Conservation (phyloP, 1,284 basidiomycete species). For the Mycocalia duriaeana region DNA sequence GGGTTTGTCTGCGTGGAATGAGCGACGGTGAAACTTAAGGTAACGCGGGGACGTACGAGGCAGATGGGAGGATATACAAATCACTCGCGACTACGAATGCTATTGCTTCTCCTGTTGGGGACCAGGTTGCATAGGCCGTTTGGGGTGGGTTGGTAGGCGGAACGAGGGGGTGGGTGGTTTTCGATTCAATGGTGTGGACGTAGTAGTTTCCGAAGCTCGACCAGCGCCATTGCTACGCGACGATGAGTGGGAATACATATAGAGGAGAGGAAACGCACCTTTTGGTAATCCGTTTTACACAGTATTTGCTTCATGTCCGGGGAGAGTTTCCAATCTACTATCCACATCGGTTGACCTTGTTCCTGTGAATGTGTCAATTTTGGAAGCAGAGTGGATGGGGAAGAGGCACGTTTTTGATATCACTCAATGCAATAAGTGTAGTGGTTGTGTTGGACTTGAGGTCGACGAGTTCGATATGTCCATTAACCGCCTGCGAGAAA, state of each 20-base stretch:
- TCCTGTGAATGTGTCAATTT: conserved; percentile 35
- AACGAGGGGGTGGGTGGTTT: conserved; percentile 64
- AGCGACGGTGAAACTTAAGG: not conserved
- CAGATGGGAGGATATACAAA: conserved; percentile 71
- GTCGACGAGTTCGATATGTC: conserved; percentile 72
- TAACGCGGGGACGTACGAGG: conserved; percentile 37
- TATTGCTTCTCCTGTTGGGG: conserved; percentile 76
- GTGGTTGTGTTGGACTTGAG: conserved; percentile 69
- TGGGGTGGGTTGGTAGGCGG: conserved; percentile 61
- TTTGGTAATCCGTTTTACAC: conserved; percentile 66
- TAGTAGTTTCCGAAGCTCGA: conserved; percentile 89
- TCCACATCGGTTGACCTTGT: conserved; percentile 47
- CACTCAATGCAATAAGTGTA: conserved; percentile 51
- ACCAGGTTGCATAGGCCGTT: conserved; percentile 80
- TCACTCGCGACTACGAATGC: conserved; percentile 84
- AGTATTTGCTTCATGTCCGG: conserved; percentile 86
- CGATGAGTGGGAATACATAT: not conserved
- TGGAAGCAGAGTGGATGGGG: not conserved
- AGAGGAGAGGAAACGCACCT: conserved; percentile 39
- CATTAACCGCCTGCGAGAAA: conserved; percentile 61
- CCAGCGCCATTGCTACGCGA: conserved; percentile 81
- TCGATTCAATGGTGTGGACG: conserved; percentile 62
- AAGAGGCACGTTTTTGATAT: conserved; percentile 54
- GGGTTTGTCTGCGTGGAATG: conserved; percentile 26
- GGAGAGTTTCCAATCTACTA: conserved; percentile 73